Percentiles rank a stretch among this genome's conserved stretches.
phyloP scores from a whole-genome alignment of 257 asterid species.

The Solanum ossicruentum region DNA sequence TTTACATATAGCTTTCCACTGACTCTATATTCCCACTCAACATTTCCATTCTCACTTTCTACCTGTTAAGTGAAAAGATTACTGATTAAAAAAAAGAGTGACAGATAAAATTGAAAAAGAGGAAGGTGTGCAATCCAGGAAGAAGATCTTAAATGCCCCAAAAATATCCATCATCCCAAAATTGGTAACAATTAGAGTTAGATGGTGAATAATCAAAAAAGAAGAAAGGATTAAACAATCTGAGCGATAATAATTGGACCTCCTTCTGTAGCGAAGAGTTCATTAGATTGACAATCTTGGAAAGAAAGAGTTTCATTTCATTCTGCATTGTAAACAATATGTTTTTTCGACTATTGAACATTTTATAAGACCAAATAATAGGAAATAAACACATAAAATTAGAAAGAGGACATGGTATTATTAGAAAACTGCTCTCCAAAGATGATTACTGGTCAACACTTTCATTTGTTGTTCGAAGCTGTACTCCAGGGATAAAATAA shows the following conservation, averaged over 20 bases:
- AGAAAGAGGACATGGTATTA: background rate
- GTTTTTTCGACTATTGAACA: background rate
- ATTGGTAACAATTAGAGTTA: background rate
- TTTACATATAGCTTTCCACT: constrained; percentile 44
- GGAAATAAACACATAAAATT: background rate
- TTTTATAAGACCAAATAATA: background rate
- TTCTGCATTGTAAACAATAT: constrained; percentile 23
- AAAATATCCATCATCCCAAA: background rate
- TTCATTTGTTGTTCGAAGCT: constrained; percentile 47
- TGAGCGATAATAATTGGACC: constrained; percentile 76
- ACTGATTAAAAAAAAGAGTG: background rate
- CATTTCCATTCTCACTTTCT: constrained; percentile 75
- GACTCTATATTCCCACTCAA: constrained; percentile 51
- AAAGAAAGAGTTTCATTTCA: constrained; percentile 66
- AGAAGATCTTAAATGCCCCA: background rate
- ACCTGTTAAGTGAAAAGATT: constrained; percentile 23
- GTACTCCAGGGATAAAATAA: constrained; percentile 67
- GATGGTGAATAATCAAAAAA: background rate
- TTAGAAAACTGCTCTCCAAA: background rate
- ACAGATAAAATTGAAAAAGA: background rate
- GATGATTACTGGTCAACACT: background rate
- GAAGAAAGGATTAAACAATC: constrained; percentile 20
- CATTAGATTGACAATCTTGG: constrained; percentile 57
- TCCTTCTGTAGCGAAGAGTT: constrained; percentile 72
- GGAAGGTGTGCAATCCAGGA: background rate